Conservation (phyloP, 345 rosid species). For the Acer saccharum region DNA sequence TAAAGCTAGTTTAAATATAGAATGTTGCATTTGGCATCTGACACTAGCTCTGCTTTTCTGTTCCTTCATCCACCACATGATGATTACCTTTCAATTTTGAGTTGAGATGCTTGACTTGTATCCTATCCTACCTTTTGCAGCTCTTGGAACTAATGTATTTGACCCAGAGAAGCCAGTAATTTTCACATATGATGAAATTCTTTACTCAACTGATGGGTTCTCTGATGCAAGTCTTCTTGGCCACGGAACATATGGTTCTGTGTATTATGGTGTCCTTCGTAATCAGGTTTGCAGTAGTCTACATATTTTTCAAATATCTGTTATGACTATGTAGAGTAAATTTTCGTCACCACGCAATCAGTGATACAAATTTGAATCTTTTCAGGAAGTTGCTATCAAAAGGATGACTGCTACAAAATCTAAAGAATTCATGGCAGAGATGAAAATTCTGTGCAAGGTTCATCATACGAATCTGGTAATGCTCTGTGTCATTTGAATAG, state of each 20-base stretch:
- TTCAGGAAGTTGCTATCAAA: slow-evolving; percentile 89
- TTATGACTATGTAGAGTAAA: neutral
- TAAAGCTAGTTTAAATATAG: neutral
- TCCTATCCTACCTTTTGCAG: slow-evolving; percentile 38
- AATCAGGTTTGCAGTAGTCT: slow-evolving; percentile 64
- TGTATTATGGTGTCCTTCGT: slow-evolving; percentile 69
- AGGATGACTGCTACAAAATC: slow-evolving; percentile 93
- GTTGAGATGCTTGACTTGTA: slow-evolving; percentile 12
- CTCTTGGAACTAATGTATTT: slow-evolving; percentile 64
- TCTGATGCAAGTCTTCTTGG: slow-evolving; percentile 88
- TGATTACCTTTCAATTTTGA: neutral
- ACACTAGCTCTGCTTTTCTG: neutral
- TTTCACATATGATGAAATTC: slow-evolving; percentile 76
- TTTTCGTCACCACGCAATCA: neutral
- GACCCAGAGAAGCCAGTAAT: slow-evolving; percentile 86
- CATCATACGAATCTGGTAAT: slow-evolving; percentile 96
- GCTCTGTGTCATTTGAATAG: slow-evolving; percentile 14
- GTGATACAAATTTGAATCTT: slow-evolving; percentile 19
- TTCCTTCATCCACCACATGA: neutral
- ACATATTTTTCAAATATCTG: slow-evolving; percentile 3
- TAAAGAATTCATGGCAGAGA: slow-evolving; percentile 91
- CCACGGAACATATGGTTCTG: slow-evolving; percentile 93
- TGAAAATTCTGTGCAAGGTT: slow-evolving; percentile 94
- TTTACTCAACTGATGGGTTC: slow-evolving; percentile 72
- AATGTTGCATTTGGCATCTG: neutral